Evolutionary conservation across 768 basidiomycete species (phyloP), one percentile per base, ranked within the genome.

Genomic region (Crassisporium funariophilum): DNA sequence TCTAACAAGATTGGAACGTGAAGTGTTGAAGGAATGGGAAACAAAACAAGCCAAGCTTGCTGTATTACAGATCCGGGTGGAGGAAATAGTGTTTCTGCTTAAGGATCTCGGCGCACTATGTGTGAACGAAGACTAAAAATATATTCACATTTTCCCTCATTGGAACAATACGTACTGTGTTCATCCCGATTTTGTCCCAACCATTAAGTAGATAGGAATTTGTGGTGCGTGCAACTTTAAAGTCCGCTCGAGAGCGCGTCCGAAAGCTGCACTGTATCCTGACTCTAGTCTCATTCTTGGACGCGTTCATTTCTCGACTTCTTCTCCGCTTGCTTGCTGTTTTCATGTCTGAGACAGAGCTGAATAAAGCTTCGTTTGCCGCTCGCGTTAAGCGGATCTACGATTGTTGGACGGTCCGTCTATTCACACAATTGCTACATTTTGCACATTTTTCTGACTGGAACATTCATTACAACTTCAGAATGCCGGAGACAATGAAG

Each of bases 31-130:
- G 46, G 83, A 84, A 46, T 87, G 93, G 83, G 84, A 89, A 59
- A 73, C 73, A 47, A 88, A 81, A 66, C 73, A 83, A 56, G 80
- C 83, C 62, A 91, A 84, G 69, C 55, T 98, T 64, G 78, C 78
- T 5, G 78, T 91, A 36, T 73, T 97, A 33, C 89, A 94, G 73
- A 80, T 79, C 77, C 80, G 95, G 22, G 84, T 91, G 13, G 94
- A 98, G 57, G 83, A 92, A 64, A 83, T 85, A 44, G 82, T 97
- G 27, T 97, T 98, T 63, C 83, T 98, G 48, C 66, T 98, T 41
- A 82, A 86, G 62, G 94, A 98, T 66, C 74, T 97, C 34, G 77
- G 73, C 52, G 63, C 72, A 25, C 62, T 78, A 39, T 73, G 74
- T 58, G 67, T 66, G 31, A 53, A 83, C 38, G 81, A 85, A 63